Base-by-base conservation (phyloP, 441 rosid species). In the Euphorbia neoarborescens region DNA sequence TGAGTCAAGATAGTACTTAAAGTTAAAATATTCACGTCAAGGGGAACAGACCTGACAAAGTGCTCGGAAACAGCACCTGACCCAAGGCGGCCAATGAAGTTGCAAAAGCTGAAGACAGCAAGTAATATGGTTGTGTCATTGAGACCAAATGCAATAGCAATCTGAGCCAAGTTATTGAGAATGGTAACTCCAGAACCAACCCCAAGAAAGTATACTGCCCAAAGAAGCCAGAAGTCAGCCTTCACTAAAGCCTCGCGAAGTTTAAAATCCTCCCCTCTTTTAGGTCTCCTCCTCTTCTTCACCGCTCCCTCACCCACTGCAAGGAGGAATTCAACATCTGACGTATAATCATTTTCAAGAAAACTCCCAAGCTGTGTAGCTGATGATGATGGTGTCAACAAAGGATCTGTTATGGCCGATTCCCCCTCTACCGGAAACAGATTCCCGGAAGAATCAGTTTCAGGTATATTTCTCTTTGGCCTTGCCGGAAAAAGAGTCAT, bases 211-310 rank as follows among this genome's bases (percentile, higher is more conserved):
- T 85, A 92, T 19, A 79, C 84, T 61, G 81, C 69, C 98, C 98
- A 92, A 57, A 94, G 96, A 69, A 94, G 95, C 98, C 98, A 94
- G 78, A 88, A 94, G 78, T 94, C 97, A 50, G 96, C 95, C 86
- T 91, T 91, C 65, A 88, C 71, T 61, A 90, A 79, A 70, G 89
- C 98, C 82, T 94, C 91, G 40, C 68, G 77, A 72, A 92, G 61
- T 81, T 83, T 90, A 84, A 92, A 94, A 70, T 92, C 99, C 81
- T 94, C 99, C 38, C 98, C 99, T 71, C 99, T 83, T 79, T 87
- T 85, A 11, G 97, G 98, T 71, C 82, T 87, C 73, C 87, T 84
- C 80, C 87, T 92, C 88, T 89, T 84, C 88, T 72, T 89, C 73
- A 91, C 86, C 28, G 98, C 98, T 61, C 98, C 99, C 79, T 90